Conservation (phyloP, 805 yeast species). For the Komagataella kurtzmanii region DNA sequence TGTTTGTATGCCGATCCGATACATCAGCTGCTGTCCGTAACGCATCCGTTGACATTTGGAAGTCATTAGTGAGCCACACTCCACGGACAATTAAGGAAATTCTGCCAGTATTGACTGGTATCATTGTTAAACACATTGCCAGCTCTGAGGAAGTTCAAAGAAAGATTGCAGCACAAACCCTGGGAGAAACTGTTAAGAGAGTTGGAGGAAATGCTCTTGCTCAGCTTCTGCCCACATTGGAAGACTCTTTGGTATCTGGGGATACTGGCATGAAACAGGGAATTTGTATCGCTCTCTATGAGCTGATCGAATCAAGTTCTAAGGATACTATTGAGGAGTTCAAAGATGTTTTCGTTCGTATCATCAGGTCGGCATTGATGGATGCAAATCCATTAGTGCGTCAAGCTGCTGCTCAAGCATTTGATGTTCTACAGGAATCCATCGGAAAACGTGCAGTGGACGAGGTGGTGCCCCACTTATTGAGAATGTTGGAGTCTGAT, state of each 20-base stretch:
- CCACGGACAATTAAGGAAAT: conserved; percentile 91
- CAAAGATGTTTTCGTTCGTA: conserved; percentile 56
- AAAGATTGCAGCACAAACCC: conserved; percentile 80
- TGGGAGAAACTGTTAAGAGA: conserved; percentile 90
- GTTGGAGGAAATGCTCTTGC: conserved; percentile 82
- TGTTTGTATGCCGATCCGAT: conserved; percentile 92
- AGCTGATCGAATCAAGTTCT: conserved; percentile 66
- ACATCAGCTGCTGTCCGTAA: conserved; percentile 75
- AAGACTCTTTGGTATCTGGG: conserved; percentile 40
- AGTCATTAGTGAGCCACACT: conserved; percentile 88
- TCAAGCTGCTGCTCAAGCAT: conserved; percentile 83
- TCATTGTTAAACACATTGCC: conserved; percentile 74
- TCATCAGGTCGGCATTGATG: conserved; percentile 67
- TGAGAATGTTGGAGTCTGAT: conserved; percentile 43
- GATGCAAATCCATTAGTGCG: conserved; percentile 68
- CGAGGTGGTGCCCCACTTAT: conserved; percentile 73
- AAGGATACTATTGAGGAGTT: conserved; percentile 45
- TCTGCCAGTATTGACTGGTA: conserved; percentile 65
- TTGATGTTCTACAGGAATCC: conserved; percentile 73
- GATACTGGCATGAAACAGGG: conserved; percentile 91
- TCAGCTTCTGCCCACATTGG: conserved; percentile 75
- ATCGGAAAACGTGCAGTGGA: conserved; percentile 82
- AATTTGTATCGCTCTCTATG: conserved; percentile 86
- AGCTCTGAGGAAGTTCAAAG: conserved; percentile 70
- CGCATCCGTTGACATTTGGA: conserved; percentile 92